Percentiles rank a stretch among this genome's conserved stretches.
phyloP scores from a whole-genome alignment of 2,329 filamentous ascomycete species.

The Paracorniculantispora psalliotae region DNA sequence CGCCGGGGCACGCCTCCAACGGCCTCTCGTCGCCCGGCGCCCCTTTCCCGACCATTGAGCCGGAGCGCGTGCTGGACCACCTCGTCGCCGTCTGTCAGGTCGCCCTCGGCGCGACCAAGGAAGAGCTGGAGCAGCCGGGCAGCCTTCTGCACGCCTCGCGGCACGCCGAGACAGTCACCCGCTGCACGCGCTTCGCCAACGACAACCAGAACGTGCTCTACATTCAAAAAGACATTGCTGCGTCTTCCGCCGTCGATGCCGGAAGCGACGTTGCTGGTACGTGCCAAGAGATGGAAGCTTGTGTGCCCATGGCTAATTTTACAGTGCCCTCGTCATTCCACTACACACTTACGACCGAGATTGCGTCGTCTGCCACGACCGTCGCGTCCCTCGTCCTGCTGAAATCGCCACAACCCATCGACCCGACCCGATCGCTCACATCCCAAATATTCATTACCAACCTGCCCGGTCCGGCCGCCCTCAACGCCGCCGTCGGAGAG shows the following conservation, averaged over 20 bases:
- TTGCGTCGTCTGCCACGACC: conserved; percentile 74
- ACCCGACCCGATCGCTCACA: conserved; percentile 73
- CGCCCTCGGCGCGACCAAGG: conserved; percentile 67
- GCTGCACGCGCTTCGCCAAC: conserved; percentile 83
- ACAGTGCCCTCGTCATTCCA: conserved; percentile 53
- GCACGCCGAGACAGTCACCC: conserved; percentile 74
- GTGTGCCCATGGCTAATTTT: background rate
- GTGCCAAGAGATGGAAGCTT: conserved; percentile 18
- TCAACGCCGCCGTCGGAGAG: conserved; percentile 61
- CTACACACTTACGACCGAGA: conserved; percentile 77
- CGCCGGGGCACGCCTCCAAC: conserved; percentile 41
- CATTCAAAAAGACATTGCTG: conserved; percentile 74
- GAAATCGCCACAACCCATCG: conserved; percentile 84
- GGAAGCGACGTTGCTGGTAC: conserved; percentile 41
- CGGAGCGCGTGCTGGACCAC: conserved; percentile 66
- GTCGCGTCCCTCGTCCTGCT: conserved; percentile 82
- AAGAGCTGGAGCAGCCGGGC: conserved; percentile 74
- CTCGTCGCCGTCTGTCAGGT: conserved; percentile 65
- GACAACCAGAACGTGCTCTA: conserved; percentile 87
- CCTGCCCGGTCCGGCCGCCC: conserved; percentile 72
- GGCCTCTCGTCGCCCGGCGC: conserved; percentile 38
- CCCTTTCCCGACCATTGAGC: conserved; percentile 56
- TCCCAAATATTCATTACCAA: conserved; percentile 92
- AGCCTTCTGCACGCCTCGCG: conserved; percentile 73
- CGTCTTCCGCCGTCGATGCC: conserved; percentile 48